Percentiles rank a stretch among this genome's conserved stretches.
Evolutionary conservation across 2,329 filamentous ascomycete species (phyloP).

Genomic region (Penicillium digitatum): DNA sequence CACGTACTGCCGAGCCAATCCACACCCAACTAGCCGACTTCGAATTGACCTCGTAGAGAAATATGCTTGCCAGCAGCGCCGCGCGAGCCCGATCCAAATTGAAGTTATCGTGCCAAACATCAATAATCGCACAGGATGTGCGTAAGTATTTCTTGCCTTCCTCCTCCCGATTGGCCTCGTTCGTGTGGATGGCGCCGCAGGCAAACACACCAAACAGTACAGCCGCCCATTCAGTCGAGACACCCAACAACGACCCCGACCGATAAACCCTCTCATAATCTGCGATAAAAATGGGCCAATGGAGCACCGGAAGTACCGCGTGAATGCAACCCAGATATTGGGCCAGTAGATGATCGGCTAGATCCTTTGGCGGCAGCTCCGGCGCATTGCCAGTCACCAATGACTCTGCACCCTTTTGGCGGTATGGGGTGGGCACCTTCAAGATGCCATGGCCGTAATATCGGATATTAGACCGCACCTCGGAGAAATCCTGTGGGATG

Average conservation of each 20-base stretch:
- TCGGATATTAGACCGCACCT: conserved; percentile 68
- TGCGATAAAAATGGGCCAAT: conserved; percentile 78
- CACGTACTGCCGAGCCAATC: conserved; percentile 73
- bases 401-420: conserved; percentile 50
- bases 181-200: conserved; percentile 70
- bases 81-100: conserved; percentile 71
- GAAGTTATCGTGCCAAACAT: conserved; percentile 77
- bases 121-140: conserved; percentile 63
- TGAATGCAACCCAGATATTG: conserved; percentile 76
- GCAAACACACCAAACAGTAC: conserved; percentile 81
- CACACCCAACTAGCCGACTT: conserved; percentile 82
- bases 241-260: conserved; percentile 56
- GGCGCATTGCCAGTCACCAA: conserved; percentile 55
- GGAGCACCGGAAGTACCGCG: conserved; percentile 75
- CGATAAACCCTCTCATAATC: conserved; percentile 75
- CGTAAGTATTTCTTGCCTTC: conserved; percentile 67
- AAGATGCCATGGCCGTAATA: conserved; percentile 73
- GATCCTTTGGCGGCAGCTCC: conserved; percentile 64
- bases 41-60: conserved; percentile 78
- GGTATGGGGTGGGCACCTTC: conserved; percentile 68
- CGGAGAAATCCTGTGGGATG: conserved; percentile 64
- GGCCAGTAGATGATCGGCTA: conserved; percentile 68
- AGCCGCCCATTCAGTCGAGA: conserved; percentile 68
- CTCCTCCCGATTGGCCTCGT: conserved; percentile 53
- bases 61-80: conserved; percentile 70